Percentiles rank a stretch among this genome's conserved stretches.
phyloP scores from a whole-genome alignment of 108 stramenopile genomes.

The Nitzschia sp. region DNA sequence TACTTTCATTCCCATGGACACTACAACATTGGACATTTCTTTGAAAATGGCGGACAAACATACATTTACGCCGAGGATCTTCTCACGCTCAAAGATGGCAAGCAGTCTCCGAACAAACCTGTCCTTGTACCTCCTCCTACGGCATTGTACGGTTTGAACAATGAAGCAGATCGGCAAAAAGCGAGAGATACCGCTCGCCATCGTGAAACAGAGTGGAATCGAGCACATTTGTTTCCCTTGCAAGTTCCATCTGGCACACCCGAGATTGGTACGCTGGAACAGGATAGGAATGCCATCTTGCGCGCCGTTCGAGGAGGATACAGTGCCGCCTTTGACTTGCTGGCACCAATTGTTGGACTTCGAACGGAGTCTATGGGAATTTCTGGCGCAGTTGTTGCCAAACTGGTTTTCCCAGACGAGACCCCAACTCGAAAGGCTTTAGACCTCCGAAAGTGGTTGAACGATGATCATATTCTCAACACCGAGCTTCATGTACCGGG shows the following conservation, averaged over 20 bases:
- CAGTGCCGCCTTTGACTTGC: constrained; percentile 69
- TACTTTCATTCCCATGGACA: constrained; percentile 71
- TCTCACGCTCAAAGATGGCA: constrained; percentile 64
- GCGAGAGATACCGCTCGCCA: background rate
- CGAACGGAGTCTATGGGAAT: background rate
- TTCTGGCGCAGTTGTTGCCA: constrained; percentile 27
- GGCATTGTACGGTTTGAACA: constrained; percentile 60
- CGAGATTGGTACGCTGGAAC: constrained; percentile 55
- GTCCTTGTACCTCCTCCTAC: constrained; percentile 69
- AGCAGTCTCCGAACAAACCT: constrained; percentile 10
- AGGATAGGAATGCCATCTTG: constrained; percentile 63
- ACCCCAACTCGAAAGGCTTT: background rate
- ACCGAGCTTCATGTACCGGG: constrained; percentile 26
- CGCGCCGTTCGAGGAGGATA: constrained; percentile 69
- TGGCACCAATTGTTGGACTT: constrained; percentile 55
- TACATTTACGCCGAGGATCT: constrained; percentile 80
- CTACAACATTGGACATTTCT: constrained; percentile 62
- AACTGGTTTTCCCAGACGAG: constrained; percentile 29
- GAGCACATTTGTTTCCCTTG: constrained; percentile 69
- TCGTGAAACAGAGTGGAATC: constrained; percentile 44
- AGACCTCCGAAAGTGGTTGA: background rate
- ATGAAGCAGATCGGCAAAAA: constrained; percentile 8
- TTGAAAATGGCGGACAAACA: constrained; percentile 77
- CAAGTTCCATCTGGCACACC: constrained; percentile 56
- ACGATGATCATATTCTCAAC: constrained; percentile 9